phyloP scores from a whole-genome alignment of 1,139 yeast genomes.

The Debaryomyces subglobosus region DNA sequence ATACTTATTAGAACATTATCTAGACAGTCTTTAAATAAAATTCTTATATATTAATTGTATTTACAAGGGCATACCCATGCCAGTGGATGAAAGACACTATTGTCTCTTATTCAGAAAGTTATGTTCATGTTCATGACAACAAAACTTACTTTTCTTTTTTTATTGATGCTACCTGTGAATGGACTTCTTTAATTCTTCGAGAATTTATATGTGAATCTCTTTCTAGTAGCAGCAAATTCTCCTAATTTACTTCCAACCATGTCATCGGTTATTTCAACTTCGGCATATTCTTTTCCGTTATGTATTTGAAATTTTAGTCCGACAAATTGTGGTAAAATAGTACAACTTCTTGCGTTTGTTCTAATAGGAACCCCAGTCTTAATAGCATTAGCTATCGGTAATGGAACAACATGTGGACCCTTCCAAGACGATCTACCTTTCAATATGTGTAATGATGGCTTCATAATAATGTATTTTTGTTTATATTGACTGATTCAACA shows the following conservation, averaged over 20 bases:
- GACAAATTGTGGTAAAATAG: slow-evolving; percentile 92
- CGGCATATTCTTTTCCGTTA: slow-evolving; percentile 93
- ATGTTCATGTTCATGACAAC: background rate
- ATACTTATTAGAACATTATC: background rate
- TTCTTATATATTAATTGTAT: background rate
- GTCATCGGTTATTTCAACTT: slow-evolving; percentile 83
- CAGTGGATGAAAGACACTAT: background rate
- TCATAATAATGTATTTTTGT: slow-evolving; percentile 42
- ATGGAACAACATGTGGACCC: slow-evolving; percentile 93
- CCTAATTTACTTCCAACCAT: slow-evolving; percentile 98
- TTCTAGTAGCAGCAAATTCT: slow-evolving; percentile 92
- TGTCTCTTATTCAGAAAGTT: background rate
- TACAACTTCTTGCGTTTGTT: slow-evolving; percentile 93
- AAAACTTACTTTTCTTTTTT: background rate
- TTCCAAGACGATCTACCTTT: slow-evolving; percentile 80
- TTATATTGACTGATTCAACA: background rate
- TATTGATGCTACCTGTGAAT: background rate
- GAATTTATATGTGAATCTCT: slow-evolving; percentile 81
- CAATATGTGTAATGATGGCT: slow-evolving; percentile 55
- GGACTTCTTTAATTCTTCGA: slow-evolving; percentile 49
- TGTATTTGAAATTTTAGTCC: slow-evolving; percentile 94
- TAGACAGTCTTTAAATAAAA: slow-evolving; percentile 5
- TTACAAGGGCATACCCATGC: slow-evolving; percentile 6
- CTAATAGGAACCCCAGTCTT: slow-evolving; percentile 83
- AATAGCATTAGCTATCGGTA: slow-evolving; percentile 85